Percentiles rank a stretch among this genome's conserved stretches.
Conservation (phyloP, 495 filamentous ascomycete genomes). For the Oleoguttula mirabilis region DNA sequence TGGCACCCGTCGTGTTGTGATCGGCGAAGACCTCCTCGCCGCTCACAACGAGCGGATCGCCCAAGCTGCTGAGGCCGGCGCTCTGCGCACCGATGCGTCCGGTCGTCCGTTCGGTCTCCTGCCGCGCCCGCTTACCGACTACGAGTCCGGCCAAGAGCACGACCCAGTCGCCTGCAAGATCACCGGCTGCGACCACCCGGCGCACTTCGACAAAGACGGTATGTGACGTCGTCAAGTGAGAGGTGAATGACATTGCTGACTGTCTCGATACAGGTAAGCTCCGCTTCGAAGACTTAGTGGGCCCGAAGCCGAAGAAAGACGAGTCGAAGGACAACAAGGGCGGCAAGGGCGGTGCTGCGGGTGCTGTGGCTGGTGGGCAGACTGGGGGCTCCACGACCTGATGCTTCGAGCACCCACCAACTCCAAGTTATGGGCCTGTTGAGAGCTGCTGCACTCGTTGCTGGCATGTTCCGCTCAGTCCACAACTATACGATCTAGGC, state of each 20-base stretch:
- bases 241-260: not conserved
- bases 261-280: not conserved
- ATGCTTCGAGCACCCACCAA: too few relatives aligned
- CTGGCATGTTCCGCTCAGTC: too few relatives aligned
- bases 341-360: not conserved
- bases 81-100: too few relatives aligned
- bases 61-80: not conserved
- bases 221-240: not conserved
- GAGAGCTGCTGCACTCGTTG: too few relatives aligned
- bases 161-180: not conserved
- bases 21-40: conserved; percentile 1
- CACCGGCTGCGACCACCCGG: conserved; percentile 7
- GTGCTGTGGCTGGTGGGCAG: not conserved
- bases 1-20: not conserved
- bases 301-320: not conserved
- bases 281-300: not conserved
- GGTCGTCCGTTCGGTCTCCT: not conserved
- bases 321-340: not conserved
- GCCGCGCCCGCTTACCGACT: conserved; percentile 4
- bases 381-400: too few relatives aligned
- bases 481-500: too few relatives aligned
- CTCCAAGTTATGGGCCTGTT: too few relatives aligned
- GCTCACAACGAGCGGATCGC: not conserved
- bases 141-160: conserved; percentile 3
- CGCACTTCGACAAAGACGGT: conserved; percentile 5